A percentile compares a stretch with the other conserved stretches of the same genome.
phyloP scores from a whole-genome alignment of 2,329 filamentous ascomycete species.

The Tolypocladium album region DNA sequence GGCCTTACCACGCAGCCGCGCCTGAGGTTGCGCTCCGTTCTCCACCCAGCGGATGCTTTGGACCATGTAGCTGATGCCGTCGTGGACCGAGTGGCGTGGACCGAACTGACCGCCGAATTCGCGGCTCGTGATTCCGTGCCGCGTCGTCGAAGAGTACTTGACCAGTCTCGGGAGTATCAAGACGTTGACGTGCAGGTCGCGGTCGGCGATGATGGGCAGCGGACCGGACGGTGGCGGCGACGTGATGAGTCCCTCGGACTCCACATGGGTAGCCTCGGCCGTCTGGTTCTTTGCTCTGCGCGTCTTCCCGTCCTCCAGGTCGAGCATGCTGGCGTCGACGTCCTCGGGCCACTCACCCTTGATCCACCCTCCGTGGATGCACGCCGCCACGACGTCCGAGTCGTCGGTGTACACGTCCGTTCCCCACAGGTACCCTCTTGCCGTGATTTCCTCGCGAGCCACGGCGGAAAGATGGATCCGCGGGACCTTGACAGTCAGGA shows the following conservation, averaged over 20 bases:
- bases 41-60: slow-evolving; percentile 75
- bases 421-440: slow-evolving; percentile 76
- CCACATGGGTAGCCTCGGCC: slow-evolving; percentile 19
- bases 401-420: slow-evolving; percentile 94
- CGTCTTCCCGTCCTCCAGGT: slow-evolving; percentile 29
- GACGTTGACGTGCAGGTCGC: slow-evolving; percentile 79
- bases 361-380: slow-evolving; percentile 89
- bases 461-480: slow-evolving; percentile 60
- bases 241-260: slow-evolving; percentile 33
- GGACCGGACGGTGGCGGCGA: slow-evolving; percentile 50
- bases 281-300: slow-evolving; percentile 19
- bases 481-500: slow-evolving; percentile 78
- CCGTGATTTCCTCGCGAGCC: slow-evolving; percentile 74
- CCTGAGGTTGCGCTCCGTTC: slow-evolving; percentile 53
- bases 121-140: slow-evolving; percentile 73
- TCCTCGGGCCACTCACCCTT: slow-evolving; percentile 78
- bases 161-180: slow-evolving; percentile 72
- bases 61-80: slow-evolving; percentile 84
- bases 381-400: slow-evolving; percentile 83
- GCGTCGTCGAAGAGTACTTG: slow-evolving; percentile 62
- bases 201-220: slow-evolving; percentile 51
- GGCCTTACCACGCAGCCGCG: slow-evolving; percentile 43
- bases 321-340: slow-evolving; percentile 59
- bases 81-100: slow-evolving; percentile 46
- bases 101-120: slow-evolving; percentile 54